These are phyloP conservation scores for Kockiozyma suomiensis DNA, from an alignment of 805 yeast species.

Conservation along the genomic window DNA sequence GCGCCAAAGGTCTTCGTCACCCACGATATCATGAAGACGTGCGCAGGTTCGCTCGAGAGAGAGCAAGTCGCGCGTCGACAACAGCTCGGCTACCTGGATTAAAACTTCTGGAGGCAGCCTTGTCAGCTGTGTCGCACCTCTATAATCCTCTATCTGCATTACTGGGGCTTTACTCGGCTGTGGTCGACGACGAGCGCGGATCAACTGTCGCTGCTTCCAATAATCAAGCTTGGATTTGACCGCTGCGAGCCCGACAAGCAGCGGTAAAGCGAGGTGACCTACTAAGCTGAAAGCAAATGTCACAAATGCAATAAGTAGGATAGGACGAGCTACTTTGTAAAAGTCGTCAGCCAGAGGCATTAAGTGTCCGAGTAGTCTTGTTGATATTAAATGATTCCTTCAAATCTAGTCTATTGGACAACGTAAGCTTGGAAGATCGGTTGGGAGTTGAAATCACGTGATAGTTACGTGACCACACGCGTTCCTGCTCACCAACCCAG, in stretches of 20 bases:
- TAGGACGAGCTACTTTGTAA: background rate
- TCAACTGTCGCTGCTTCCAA: background rate
- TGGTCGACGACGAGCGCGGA: background rate
- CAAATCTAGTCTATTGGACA: too few species aligned
- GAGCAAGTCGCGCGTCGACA: slow-evolving; percentile 14
- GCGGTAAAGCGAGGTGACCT: slow-evolving; percentile 2
- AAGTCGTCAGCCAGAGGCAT: background rate
- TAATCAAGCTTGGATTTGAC: background rate
- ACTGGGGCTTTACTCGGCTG: background rate
- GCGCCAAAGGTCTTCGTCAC: slow-evolving; percentile 25
- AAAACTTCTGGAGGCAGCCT: slow-evolving; percentile 25
- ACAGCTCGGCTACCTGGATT: slow-evolving; percentile 11
- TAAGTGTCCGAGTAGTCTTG: background rate
- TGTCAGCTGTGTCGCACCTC: slow-evolving; percentile 10
- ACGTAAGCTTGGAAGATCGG: too few species aligned
- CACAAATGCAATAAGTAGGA: background rate
- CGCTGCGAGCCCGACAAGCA: slow-evolving; percentile 1
- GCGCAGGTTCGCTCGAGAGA: slow-evolving; percentile 11
- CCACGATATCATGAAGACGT: slow-evolving; percentile 5
- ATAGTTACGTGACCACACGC: background rate
- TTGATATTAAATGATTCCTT: too few species aligned
- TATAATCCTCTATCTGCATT: background rate
- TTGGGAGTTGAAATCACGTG: slow-evolving; percentile 7
- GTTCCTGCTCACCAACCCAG: background rate
- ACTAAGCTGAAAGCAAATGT: background rate